Percentiles rank a stretch among this genome's conserved stretches.
Conservation (phyloP, 2,329 filamentous ascomycete species). For the Hypoxylon sp. region DNA sequence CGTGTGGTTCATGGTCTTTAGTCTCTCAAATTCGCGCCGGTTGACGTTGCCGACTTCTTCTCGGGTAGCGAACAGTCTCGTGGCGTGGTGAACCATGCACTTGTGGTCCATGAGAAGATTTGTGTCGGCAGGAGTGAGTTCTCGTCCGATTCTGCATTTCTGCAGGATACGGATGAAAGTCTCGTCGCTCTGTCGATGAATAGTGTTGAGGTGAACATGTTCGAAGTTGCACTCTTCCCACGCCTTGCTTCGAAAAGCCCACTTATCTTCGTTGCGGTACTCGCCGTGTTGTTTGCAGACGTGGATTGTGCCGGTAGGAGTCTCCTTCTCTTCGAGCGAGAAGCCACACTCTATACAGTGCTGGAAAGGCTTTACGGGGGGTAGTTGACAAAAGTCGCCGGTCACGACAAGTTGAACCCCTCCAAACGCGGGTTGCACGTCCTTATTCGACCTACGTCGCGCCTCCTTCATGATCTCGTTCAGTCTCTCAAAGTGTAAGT, state of each 20-base stretch:
- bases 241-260: conserved; percentile 67
- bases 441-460: conserved; percentile 28
- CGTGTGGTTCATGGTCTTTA: conserved; percentile 46
- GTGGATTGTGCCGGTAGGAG: conserved; percentile 44
- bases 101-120: conserved; percentile 59
- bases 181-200: conserved; percentile 68
- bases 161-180: conserved; percentile 67
- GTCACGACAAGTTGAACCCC: conserved; percentile 68
- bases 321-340: conserved; percentile 32
- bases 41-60: conserved; percentile 55
- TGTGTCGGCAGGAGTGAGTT: conserved; percentile 53
- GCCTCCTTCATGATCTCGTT: conserved; percentile 60
- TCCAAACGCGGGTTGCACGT: conserved; percentile 50
- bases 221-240: conserved; percentile 67
- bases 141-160: conserved; percentile 62
- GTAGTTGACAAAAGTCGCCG: conserved; percentile 71
- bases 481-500: conserved; percentile 63
- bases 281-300: conserved; percentile 52
- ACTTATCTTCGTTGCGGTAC: conserved; percentile 65
- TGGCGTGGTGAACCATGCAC: conserved; percentile 56
- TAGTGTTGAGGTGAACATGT: conserved; percentile 63
- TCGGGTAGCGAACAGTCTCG: conserved; percentile 59
- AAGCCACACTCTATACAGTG: conserved; percentile 63
- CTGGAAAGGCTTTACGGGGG: conserved; percentile 68
- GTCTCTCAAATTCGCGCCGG: conserved; percentile 48